A percentile compares a stretch with the other conserved stretches of the same genome.
Evolutionary conservation across 768 basidiomycete species (phyloP).

Genomic region (Lactifluus echinatus): DNA sequence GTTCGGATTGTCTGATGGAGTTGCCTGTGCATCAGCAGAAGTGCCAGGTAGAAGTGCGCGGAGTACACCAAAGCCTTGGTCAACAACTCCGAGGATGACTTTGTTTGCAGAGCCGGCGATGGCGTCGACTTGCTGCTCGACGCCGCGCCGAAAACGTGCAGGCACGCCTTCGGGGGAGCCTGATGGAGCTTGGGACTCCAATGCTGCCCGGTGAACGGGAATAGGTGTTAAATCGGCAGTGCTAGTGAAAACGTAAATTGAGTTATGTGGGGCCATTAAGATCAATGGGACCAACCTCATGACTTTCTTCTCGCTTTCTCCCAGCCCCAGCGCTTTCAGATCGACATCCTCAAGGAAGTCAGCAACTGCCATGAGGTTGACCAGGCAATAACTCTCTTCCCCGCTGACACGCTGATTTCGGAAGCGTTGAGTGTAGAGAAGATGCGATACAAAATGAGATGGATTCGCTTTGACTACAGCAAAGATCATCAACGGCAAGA

Average conservation of each 20-base stretch:
- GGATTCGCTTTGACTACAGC: conserved; percentile 93
- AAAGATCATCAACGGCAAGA: conserved; percentile 90
- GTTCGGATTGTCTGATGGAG: not conserved
- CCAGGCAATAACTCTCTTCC: conserved; percentile 86
- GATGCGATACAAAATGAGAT: conserved; percentile 60
- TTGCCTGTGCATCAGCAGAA: conserved; percentile 23
- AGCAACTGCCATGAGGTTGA: conserved; percentile 91
- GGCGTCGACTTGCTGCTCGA: conserved; percentile 72
- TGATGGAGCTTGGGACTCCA: conserved; percentile 37
- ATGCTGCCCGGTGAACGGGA: conserved; percentile 50
- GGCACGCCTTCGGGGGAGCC: conserved; percentile 36
- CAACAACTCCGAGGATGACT: conserved; percentile 76
- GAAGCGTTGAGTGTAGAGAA: conserved; percentile 58
- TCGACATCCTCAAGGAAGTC: conserved; percentile 96
- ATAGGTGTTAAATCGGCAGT: conserved; percentile 78
- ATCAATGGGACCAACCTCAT: conserved; percentile 39
- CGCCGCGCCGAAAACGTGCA: conserved; percentile 58
- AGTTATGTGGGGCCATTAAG: not conserved
- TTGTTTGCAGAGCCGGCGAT: conserved; percentile 77
- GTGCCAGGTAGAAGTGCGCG: conserved; percentile 60
- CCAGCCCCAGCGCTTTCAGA: conserved; percentile 57
- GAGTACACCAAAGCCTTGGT: conserved; percentile 82
- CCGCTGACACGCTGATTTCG: conserved; percentile 53
- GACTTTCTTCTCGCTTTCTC: conserved; percentile 46
- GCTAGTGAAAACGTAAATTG: conserved; percentile 31